phyloP scores from a whole-genome alignment of 1,139 yeast species.

The Suhomyces chickasaworum region DNA sequence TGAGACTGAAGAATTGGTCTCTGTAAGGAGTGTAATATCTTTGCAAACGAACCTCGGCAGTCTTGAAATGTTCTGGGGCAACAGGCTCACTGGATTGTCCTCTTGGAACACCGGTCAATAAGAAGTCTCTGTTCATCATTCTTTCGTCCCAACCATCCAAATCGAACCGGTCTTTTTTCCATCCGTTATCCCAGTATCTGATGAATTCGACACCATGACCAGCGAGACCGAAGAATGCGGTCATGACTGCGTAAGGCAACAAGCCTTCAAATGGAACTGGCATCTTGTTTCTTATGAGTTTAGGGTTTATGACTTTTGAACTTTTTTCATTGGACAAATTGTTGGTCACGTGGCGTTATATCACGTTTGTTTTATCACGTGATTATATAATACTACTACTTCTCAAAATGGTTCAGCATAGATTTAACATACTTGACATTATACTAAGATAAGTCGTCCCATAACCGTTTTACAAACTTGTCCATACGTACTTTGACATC shows the following conservation, averaged over 20 bases:
- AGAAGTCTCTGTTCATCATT: conserved; percentile 71
- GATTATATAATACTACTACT: too few relatives aligned
- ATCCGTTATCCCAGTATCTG: conserved; percentile 52
- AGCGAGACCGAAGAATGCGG: conserved; percentile 51
- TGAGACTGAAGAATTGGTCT: conserved; percentile 49
- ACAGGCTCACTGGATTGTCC: conserved; percentile 68
- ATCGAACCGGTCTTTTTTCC: conserved; percentile 57
- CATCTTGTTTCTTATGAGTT: conserved; percentile 27
- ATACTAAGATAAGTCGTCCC: conserved; percentile 47
- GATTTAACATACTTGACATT: too few relatives aligned
- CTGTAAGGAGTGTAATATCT: conserved; percentile 53
- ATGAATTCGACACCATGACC: conserved; percentile 51
- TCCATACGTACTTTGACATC: conserved; percentile 79
- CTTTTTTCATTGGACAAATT: conserved; percentile 17
- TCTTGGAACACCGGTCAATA: conserved; percentile 72
- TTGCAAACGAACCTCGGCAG: conserved; percentile 37
- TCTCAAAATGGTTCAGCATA: too few relatives aligned
- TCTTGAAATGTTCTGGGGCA: conserved; percentile 70
- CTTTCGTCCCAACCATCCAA: conserved; percentile 60
- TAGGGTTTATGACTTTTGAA: conserved; percentile 8
- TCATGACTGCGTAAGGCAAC: conserved; percentile 65
- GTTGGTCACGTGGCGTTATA: not conserved
- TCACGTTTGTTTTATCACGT: not conserved
- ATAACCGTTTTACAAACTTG: conserved; percentile 75
- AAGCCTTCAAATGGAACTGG: conserved; percentile 75